Evolutionary conservation across 768 basidiomycete genomes (phyloP), one percentile per base, ranked within the genome.

Genomic region (Boletus patriciae): DNA sequence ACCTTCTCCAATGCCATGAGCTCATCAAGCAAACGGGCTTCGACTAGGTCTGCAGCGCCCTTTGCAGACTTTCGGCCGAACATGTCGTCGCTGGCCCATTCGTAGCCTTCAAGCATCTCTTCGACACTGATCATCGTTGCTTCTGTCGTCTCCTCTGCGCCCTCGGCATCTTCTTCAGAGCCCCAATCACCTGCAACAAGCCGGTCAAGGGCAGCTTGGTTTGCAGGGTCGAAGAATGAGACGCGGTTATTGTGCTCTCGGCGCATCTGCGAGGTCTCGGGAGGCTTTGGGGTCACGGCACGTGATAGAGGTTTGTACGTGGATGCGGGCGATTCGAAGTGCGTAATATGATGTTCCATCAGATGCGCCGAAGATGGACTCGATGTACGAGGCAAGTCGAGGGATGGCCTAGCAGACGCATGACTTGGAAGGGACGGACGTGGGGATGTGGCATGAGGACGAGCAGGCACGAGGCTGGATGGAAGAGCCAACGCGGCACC

Each of bases 81-180:
- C n/a, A 87, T 77, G 67, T 87, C 86, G 53, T 88, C 90, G 58
- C 86, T 88, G 5, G 92, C 87, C 94, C 94, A 98, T 71, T 98
- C 97, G 66, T 97, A 97, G 0, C 97, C 95, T 66, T 99, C 97
- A 25, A 99, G 79, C 93, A 99, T 95, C 70, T 99, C 97, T 69
- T 99, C 97, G 3, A 99, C 94, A 71, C 86, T 97, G 6, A 88
- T 77, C 74, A 99, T 80, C 4, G 92, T 92, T 10, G 87, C 90
- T 60, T 92, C 87, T 12, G 84, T 80, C 54, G 82, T 85, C 63
- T 92, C 90, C 51, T 88, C 88, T 54, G 86, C 87, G 13, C 78
- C 83, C 18, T 74, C 74, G 16, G 82, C 81, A 10, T 74, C 76
- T 29, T 84, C 85, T 25, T 80, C 81, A 11, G 73, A 67, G 25